Evolutionary conservation across 208 protist genomes (phyloP).

Genomic region (Acanthamoeba sp.): DNA sequence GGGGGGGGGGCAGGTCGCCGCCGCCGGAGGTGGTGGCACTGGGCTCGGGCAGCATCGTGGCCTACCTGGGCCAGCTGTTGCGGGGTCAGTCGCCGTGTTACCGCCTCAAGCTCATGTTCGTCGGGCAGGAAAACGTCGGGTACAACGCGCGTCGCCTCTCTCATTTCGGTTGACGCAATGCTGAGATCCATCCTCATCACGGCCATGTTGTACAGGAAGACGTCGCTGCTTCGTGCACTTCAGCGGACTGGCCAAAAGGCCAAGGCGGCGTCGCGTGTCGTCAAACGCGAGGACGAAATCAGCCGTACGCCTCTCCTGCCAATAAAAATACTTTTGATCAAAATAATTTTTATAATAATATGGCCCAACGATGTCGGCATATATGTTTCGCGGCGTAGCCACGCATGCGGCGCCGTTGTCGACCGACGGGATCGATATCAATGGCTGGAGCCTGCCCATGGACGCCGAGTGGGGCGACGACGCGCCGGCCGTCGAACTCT

Average conservation of each 20-base stretch:
- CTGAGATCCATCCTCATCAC: no score
- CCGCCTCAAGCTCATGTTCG: constrained; percentile 50
- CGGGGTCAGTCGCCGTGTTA: not conserved
- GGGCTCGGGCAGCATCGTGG: constrained; percentile 11
- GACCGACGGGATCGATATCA: constrained; percentile 70
- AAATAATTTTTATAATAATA: no score
- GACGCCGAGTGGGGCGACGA: not conserved
- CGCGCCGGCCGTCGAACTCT: not conserved
- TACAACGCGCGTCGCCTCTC: no score
- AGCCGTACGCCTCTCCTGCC: no score
- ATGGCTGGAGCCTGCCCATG: not conserved
- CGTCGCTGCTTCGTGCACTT: not conserved
- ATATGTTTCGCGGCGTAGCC: not conserved
- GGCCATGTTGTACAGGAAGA: not conserved
- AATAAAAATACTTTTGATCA: no score
- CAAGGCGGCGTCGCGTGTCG: no score
- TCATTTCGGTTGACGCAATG: no score
- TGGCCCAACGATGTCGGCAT: not conserved
- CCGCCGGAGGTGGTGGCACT: constrained; percentile 31
- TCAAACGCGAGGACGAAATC: not conserved
- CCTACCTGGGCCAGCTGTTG: not conserved
- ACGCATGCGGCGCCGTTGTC: not conserved
- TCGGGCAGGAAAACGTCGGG: constrained; percentile 63
- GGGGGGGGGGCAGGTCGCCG: constrained; percentile 1
- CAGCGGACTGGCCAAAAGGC: not conserved